A percentile compares a stretch with the other conserved stretches of the same genome.
These are phyloP conservation scores for Bryum argenteum DNA, from an alignment of 225 moss, liverwort and hornwort species.

Conservation along the genomic window DNA sequence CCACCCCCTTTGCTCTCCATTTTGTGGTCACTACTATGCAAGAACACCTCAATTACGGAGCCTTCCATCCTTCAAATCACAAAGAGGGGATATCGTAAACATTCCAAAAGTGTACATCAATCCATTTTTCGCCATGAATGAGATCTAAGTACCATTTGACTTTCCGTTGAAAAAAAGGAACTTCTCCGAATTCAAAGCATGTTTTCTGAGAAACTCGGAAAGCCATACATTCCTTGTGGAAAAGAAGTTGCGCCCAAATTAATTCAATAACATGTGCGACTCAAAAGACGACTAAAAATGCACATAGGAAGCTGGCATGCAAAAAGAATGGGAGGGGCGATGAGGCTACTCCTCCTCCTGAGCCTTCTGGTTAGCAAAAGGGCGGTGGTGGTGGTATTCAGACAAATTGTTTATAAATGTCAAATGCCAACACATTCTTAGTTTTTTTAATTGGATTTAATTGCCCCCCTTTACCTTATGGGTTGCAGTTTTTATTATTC, in stretches of 20 bases:
- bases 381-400: not conserved
- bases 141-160: too few relatives aligned
- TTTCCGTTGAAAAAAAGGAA: too few relatives aligned
- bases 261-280: not conserved
- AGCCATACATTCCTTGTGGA: too few relatives aligned
- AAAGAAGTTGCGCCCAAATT: not conserved
- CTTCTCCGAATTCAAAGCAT: too few relatives aligned
- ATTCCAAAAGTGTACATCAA: too few relatives aligned
- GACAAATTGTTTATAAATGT: conserved; percentile 18
- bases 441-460: not conserved
- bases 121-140: too few relatives aligned
- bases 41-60: too few relatives aligned
- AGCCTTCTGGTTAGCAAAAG: conserved; percentile 19
- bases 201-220: too few relatives aligned
- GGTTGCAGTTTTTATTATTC: not conserved
- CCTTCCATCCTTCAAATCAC: too few relatives aligned
- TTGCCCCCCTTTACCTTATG: not conserved
- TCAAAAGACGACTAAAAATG: not conserved
- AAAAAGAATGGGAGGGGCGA: not conserved
- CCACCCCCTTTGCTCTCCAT: too few relatives aligned
- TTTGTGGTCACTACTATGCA: too few relatives aligned
- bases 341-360: conserved; percentile 17
- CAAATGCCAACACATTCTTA: not conserved
- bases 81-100: too few relatives aligned
- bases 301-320: conserved; percentile 17